Evolutionary conservation across 2,329 filamentous ascomycete species (phyloP).

Genomic region (Fusarium incarnatum): DNA sequence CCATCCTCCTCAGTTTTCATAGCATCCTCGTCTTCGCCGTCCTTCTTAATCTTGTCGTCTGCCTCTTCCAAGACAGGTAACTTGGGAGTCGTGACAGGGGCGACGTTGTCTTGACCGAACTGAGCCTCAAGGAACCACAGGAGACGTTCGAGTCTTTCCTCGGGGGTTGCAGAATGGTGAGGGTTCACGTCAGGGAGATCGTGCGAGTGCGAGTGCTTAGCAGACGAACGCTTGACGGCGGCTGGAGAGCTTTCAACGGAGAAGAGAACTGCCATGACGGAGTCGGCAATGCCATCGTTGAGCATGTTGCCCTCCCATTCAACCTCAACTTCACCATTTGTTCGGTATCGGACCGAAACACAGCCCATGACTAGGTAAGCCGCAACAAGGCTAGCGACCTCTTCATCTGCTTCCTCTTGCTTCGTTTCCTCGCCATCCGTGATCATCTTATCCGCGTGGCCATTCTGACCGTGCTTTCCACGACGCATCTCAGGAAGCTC

Average conservation of each 20-base stretch:
- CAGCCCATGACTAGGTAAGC: constrained; percentile 88
- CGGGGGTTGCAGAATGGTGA: constrained; percentile 76
- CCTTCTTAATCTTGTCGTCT: constrained; percentile 50
- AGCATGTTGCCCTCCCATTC: constrained; percentile 99
- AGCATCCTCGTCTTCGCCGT: constrained; percentile 54
- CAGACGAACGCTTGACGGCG: constrained; percentile 78
- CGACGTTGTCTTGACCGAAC: constrained; percentile 86
- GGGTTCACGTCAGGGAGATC: constrained; percentile 71
- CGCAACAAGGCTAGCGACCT: constrained; percentile 66
- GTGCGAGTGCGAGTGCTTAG: constrained; percentile 51
- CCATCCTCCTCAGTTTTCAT: constrained; percentile 52
- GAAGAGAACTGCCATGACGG: constrained; percentile 91
- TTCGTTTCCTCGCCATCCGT: constrained; percentile 49
- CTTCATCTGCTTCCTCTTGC: constrained; percentile 72
- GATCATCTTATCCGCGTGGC: constrained; percentile 52
- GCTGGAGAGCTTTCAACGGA: constrained; percentile 94
- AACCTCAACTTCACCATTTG: constrained; percentile 83
- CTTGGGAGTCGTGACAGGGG: constrained; percentile 77
- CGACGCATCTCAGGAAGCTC: constrained; percentile 68
- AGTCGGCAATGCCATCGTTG: constrained; percentile 98
- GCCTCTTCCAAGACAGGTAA: constrained; percentile 57
- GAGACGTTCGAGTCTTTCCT: constrained; percentile 84
- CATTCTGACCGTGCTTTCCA: constrained; percentile 51
- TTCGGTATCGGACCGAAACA: constrained; percentile 81
- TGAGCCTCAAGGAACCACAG: constrained; percentile 98